phyloP scores from a whole-genome alignment of 371 early-diverging fungal genomes.

The Circinella umbellata region DNA sequence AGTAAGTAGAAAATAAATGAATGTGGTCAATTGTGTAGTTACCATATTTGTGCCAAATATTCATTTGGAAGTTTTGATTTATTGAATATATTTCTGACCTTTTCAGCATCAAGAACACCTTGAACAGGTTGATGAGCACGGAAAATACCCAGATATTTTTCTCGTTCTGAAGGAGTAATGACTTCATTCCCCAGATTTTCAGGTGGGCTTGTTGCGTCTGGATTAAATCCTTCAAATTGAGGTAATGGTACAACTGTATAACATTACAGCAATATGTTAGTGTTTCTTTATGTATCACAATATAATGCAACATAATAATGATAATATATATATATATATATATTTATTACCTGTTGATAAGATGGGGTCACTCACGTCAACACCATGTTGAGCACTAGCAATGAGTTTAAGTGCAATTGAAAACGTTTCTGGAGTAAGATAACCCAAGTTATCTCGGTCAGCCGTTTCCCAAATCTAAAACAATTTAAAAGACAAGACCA shows the following conservation, averaged over 20 bases:
- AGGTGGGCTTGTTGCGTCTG: constrained; percentile 26
- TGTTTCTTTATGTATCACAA: not conserved
- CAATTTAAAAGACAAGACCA: not conserved
- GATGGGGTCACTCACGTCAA: constrained; percentile 39
- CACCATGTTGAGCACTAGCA: constrained; percentile 83
- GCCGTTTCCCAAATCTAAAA: constrained; percentile 83
- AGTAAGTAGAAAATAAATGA: not conserved
- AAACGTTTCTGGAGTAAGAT: constrained; percentile 73
- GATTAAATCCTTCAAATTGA: constrained; percentile 56
- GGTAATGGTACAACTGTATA: constrained; percentile 55
- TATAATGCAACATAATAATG: not conserved
- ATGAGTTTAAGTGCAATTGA: constrained; percentile 84
- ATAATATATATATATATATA: no score
- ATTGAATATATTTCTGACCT: constrained; percentile 43
- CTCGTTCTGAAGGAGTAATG: constrained; percentile 36
- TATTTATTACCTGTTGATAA: constrained; percentile 38
- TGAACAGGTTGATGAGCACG: constrained; percentile 41
- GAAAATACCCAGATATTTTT: constrained; percentile 48
- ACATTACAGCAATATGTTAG: not conserved
- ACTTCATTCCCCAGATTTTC: constrained; percentile 16
- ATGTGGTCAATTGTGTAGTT: constrained; percentile 6
- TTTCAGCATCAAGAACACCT: constrained; percentile 42
- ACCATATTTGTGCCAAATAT: constrained; percentile 52
- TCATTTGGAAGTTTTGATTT: constrained; percentile 50
- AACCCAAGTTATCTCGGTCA: constrained; percentile 77